Conservation (phyloP, 176 grass and related monocot genomes). For the Paspalum notatum region DNA sequence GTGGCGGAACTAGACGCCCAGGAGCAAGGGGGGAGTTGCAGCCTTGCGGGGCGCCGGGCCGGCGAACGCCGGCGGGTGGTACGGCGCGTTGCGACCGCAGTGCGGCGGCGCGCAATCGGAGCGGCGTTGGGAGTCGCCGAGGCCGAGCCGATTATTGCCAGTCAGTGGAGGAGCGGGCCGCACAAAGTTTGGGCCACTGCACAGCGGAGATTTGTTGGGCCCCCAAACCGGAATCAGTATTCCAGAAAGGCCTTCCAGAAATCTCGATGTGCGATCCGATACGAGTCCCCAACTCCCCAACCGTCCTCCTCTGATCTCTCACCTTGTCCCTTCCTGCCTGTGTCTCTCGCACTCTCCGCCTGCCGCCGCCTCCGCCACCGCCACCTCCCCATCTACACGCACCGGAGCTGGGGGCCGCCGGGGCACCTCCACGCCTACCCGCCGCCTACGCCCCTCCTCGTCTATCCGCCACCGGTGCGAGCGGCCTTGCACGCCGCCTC, state of each 20-base stretch:
- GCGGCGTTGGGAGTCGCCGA: not conserved
- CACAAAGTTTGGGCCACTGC: not conserved
- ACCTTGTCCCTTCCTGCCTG: not conserved
- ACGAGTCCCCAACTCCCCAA: not conserved
- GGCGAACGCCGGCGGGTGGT: not conserved
- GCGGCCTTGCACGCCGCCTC: not conserved
- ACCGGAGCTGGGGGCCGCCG: too few relatives aligned
- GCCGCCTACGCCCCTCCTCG: too few relatives aligned
- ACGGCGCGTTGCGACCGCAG: not conserved
- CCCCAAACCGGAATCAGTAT: too few relatives aligned
- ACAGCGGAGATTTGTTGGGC: not conserved
- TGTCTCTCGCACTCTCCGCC: too few relatives aligned
- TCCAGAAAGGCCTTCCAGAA: too few relatives aligned
- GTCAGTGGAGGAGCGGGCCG: not conserved
- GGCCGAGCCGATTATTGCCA: not conserved
- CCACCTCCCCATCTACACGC: not conserved
- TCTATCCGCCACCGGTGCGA: too few relatives aligned
- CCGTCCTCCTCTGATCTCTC: too few relatives aligned
- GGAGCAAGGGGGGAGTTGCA: too few relatives aligned
- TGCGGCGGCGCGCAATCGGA: slow-evolving; percentile 13
- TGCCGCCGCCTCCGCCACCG: not conserved
- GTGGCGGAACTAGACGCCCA: too few relatives aligned
- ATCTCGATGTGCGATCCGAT: too few relatives aligned
- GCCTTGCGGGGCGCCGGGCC: too few relatives aligned
- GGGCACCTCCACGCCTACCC: too few relatives aligned